Conservation (phyloP, 768 basidiomycete genomes). For the Pisolithus microcarpus region DNA sequence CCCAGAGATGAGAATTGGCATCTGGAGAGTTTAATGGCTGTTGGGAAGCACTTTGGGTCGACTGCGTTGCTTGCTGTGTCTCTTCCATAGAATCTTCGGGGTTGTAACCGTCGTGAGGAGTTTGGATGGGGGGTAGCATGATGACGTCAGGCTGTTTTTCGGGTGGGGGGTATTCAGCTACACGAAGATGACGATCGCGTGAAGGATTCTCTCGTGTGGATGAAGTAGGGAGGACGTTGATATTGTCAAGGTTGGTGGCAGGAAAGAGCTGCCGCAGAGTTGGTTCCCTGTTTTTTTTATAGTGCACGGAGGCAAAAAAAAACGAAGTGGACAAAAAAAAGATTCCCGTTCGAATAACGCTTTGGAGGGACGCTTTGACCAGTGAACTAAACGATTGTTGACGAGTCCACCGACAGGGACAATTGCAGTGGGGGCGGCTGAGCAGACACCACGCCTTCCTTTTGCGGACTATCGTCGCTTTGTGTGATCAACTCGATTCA, state of each 20-base stretch:
- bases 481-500: no score
- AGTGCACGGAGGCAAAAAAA: not conserved
- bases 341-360: not conserved
- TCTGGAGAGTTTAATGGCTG: slow-evolving; percentile 4
- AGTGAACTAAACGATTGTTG: not conserved
- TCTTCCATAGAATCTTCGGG: slow-evolving; percentile 25
- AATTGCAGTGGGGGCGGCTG: slow-evolving; percentile 7
- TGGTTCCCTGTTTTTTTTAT: not conserved
- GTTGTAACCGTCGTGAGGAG: slow-evolving; percentile 16
- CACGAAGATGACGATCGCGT: not conserved
- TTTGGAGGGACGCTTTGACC: slow-evolving; percentile 9
- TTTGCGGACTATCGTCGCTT: slow-evolving; percentile 1
- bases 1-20: slow-evolving; percentile 48
- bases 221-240: no score
- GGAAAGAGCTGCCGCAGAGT: no score
- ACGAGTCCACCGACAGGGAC: slow-evolving; percentile 12
- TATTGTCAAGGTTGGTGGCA: not conserved
- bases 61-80: slow-evolving; percentile 35
- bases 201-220: no score
- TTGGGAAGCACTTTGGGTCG: slow-evolving; percentile 33
- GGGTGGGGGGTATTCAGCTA: not conserved
- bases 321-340: not conserved
- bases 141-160: not conserved
- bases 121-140: slow-evolving; percentile 1
- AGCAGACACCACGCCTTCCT: slow-evolving; percentile 7